Conservation (phyloP, 169 alveolate species). For the Plasmodium inui region DNA sequence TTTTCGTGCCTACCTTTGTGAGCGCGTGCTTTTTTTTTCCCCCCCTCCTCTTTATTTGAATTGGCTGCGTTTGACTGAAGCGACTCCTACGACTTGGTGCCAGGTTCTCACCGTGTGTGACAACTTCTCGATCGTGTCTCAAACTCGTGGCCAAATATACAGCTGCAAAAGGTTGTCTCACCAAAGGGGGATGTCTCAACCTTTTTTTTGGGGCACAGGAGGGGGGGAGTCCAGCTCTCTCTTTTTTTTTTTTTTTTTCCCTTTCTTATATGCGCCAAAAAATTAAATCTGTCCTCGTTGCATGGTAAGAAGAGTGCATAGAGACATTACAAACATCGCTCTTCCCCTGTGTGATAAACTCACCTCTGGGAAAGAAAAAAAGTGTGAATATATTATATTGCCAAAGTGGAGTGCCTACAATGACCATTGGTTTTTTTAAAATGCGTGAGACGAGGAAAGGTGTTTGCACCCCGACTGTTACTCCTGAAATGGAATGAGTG, state of each 20-base stretch:
- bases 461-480: not conserved
- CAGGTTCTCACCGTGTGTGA: not conserved
- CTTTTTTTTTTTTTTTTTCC: too few species aligned
- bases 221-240: too few species aligned
- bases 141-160: too few species aligned
- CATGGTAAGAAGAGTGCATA: not conserved
- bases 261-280: not conserved
- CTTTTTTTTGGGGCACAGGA: too few species aligned
- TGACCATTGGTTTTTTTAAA: not conserved
- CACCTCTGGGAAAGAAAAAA: not conserved
- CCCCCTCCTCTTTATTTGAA: not conserved
- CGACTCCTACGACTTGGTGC: not conserved
- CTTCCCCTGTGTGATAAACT: not conserved
- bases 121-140: too few species aligned
- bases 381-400: not conserved
- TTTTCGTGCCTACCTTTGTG: not conserved
- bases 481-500: not conserved
- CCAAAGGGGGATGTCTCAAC: too few species aligned
- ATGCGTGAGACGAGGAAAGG: constrained; percentile 2
- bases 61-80: not conserved
- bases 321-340: not conserved
- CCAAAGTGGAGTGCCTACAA: not conserved
- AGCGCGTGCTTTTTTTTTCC: not conserved
- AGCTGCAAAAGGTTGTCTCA: too few species aligned
- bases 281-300: not conserved